phyloP scores from a whole-genome alignment of 75 land plant species.

The Ceratopteris richardii region DNA sequence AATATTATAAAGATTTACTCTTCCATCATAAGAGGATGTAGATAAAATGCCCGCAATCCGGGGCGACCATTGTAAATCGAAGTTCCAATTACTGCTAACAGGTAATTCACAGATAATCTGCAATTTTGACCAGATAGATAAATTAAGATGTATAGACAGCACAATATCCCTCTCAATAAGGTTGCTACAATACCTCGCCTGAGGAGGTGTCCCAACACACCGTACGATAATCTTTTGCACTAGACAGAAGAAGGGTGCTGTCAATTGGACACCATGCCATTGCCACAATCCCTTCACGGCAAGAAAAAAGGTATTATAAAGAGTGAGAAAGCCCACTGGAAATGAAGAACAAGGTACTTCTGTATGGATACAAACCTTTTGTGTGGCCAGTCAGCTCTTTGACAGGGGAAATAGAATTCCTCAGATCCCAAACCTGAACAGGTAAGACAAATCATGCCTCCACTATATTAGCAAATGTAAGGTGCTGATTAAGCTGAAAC shows the following conservation, averaged over 20 bases:
- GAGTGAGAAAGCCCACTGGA: neutral
- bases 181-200: conserved; percentile 60
- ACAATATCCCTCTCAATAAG: too few relatives aligned
- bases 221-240: conserved; percentile 89
- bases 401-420: conserved; percentile 71
- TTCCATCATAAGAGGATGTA: conserved; percentile 91
- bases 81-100: conserved; percentile 80
- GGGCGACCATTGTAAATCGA: conserved; percentile 97
- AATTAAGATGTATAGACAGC: too few relatives aligned
- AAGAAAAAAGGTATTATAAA: neutral
- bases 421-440: conserved; percentile 85
- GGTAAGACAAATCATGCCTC: neutral
- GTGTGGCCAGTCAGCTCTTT: conserved; percentile 89
- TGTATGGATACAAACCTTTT: conserved; percentile 41
- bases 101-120: conserved; percentile 87
- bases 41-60: conserved; percentile 89
- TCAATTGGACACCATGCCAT: conserved; percentile 97
- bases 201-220: conserved; percentile 89
- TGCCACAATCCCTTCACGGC: conserved; percentile 66
- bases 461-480: too few relatives aligned
- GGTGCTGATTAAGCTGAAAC: too few relatives aligned
- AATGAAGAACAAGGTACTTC: neutral
- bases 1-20: conserved; percentile 78
- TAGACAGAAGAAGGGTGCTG: conserved; percentile 67
- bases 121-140: neutral